Evolutionary conservation across 2,329 filamentous ascomycete genomes (phyloP).

Genomic region (Cladosporium halotolerans): DNA sequence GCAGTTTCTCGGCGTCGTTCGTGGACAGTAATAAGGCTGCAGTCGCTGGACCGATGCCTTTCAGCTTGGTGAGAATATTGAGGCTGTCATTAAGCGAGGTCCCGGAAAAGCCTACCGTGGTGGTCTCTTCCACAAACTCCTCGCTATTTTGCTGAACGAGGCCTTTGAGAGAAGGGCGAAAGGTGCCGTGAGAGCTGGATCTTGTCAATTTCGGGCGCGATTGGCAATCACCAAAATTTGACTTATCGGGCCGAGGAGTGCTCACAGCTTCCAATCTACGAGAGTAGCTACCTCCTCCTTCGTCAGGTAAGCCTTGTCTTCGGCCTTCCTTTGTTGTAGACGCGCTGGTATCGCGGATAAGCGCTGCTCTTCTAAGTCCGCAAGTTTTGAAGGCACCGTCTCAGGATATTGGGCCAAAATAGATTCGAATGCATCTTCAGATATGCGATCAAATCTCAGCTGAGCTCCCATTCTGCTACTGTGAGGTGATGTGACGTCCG

Average conservation of each 20-base stretch:
- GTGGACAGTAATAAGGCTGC: conserved; percentile 67
- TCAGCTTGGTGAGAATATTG: conserved; percentile 53
- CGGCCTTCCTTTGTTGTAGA: conserved; percentile 37
- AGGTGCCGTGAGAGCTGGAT: conserved; percentile 45
- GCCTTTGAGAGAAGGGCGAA: conserved; percentile 40
- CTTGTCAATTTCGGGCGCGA: conserved; percentile 3
- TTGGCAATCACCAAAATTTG: too few species aligned
- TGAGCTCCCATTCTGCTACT: neutral
- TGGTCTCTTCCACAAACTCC: conserved; percentile 41
- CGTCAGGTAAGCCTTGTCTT: conserved; percentile 38
- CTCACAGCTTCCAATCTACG: conserved; percentile 67
- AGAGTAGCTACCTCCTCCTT: conserved; percentile 55
- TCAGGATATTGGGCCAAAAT: conserved; percentile 23
- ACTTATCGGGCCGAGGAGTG: conserved; percentile 15
- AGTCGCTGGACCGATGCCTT: conserved; percentile 72
- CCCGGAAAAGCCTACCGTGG: conserved; percentile 46
- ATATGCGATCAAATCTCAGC: conserved; percentile 18
- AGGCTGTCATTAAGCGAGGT: conserved; percentile 29
- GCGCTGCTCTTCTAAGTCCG: conserved; percentile 55
- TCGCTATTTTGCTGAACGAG: conserved; percentile 55
- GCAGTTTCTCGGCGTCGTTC: conserved; percentile 51
- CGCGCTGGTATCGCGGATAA: conserved; percentile 47
- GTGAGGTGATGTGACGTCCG: too few species aligned
- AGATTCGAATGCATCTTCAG: conserved; percentile 16
- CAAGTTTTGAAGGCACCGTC: conserved; percentile 33